Conservation (phyloP, 176 grass and related monocot genomes). For the Triticum urartu region DNA sequence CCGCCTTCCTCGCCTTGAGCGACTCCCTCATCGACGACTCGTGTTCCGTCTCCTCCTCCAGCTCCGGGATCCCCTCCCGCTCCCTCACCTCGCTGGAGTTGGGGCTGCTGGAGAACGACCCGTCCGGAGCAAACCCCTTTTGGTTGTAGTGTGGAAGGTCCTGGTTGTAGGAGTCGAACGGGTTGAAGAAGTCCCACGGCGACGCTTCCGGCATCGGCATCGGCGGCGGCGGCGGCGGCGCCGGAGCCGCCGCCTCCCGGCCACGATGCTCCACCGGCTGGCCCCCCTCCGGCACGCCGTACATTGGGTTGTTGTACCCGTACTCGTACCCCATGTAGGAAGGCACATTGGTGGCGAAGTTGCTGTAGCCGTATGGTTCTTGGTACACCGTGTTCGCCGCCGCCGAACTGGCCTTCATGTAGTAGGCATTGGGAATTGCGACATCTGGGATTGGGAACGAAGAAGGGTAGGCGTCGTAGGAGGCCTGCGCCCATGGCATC, state of each 20-base stretch:
- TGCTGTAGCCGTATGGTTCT: slow-evolving; percentile 54
- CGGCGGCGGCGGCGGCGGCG: slow-evolving; percentile 42
- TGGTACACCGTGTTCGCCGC: slow-evolving; percentile 69
- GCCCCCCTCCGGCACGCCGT: slow-evolving; percentile 23
- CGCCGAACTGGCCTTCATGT: slow-evolving; percentile 64
- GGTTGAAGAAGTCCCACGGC: slow-evolving; percentile 85
- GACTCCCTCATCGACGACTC: slow-evolving; percentile 56
- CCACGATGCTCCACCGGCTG: slow-evolving; percentile 7
- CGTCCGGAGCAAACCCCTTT: slow-evolving; percentile 8
- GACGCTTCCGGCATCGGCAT: slow-evolving; percentile 48
- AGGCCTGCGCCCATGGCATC: slow-evolving; percentile 27
- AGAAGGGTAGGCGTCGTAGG: slow-evolving; percentile 26
- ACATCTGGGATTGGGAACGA: slow-evolving; percentile 37
- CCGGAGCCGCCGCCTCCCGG: neutral
- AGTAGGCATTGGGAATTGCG: slow-evolving; percentile 54
- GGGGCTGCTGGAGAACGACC: slow-evolving; percentile 63
- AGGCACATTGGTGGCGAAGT: slow-evolving; percentile 37
- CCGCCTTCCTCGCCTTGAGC: slow-evolving; percentile 46
- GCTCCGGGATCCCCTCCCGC: slow-evolving; percentile 85
- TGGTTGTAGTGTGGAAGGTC: slow-evolving; percentile 34
- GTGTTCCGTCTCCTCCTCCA: slow-evolving; percentile 87
- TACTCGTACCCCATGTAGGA: slow-evolving; percentile 51
- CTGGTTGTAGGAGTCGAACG: slow-evolving; percentile 65
- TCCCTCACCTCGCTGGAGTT: slow-evolving; percentile 89
- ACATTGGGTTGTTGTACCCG: slow-evolving; percentile 51